Conservation (phyloP, 2,329 filamentous ascomycete genomes). For the Fusarium sp. region DNA sequence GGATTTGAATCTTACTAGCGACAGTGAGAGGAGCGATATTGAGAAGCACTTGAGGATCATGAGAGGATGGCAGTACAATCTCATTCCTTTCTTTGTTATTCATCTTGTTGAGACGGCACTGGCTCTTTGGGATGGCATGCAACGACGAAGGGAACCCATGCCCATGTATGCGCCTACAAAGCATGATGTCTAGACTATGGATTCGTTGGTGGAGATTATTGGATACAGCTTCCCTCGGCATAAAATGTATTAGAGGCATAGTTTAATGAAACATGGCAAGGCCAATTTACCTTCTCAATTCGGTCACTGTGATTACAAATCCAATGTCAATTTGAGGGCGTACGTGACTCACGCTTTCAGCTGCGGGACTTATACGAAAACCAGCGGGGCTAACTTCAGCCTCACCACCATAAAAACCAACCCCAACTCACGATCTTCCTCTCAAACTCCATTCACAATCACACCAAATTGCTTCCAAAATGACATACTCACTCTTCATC, state of each 20-base stretch:
- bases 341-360: conserved; percentile 15
- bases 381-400: background rate
- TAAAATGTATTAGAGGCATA: background rate
- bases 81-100: conserved; percentile 46
- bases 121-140: conserved; percentile 38
- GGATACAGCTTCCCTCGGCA: background rate
- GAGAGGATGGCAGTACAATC: conserved; percentile 46
- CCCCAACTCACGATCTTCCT: background rate
- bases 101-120: conserved; percentile 42
- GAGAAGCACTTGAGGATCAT: conserved; percentile 41
- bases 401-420: conserved; percentile 16
- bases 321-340: conserved; percentile 15
- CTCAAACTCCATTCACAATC: background rate
- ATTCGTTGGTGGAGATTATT: background rate
- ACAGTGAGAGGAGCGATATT: conserved; percentile 33
- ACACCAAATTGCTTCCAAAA: conserved; percentile 17
- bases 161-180: conserved; percentile 10
- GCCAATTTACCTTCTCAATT: background rate
- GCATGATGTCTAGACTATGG: background rate
- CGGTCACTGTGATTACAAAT: conserved; percentile 18
- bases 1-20: conserved; percentile 35
- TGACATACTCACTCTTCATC: conserved; percentile 56
- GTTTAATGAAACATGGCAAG: background rate
- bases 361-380: background rate
- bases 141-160: conserved; percentile 8